phyloP scores from a whole-genome alignment of 2,329 filamentous ascomycete genomes.

The Keithomyces neogunnii region DNA sequence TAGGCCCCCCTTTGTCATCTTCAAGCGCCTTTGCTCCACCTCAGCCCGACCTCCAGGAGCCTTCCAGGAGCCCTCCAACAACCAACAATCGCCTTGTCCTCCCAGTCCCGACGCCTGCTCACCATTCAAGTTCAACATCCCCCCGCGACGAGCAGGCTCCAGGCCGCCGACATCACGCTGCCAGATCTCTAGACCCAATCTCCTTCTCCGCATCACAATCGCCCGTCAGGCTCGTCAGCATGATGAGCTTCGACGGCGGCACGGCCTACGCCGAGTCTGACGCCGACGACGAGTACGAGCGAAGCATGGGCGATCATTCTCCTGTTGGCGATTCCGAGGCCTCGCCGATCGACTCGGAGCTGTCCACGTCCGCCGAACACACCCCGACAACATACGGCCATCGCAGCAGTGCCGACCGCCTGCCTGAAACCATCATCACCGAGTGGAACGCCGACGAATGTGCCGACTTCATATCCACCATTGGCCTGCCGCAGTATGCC shows the following conservation, averaged over 20 bases:
- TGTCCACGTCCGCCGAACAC: slow-evolving; percentile 60
- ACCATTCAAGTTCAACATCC: neutral
- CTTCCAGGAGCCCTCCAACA: neutral
- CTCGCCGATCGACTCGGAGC: slow-evolving; percentile 64
- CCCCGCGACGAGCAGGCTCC: neutral
- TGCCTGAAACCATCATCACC: slow-evolving; percentile 67
- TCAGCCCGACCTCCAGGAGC: neutral
- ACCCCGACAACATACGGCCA: slow-evolving; percentile 73
- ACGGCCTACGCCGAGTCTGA: slow-evolving; percentile 72
- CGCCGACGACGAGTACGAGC: slow-evolving; percentile 77
- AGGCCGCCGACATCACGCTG: neutral
- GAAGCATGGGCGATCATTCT: slow-evolving; percentile 59
- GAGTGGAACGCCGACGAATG: slow-evolving; percentile 83
- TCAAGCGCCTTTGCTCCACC: slow-evolving; percentile 4
- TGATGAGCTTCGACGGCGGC: slow-evolving; percentile 55
- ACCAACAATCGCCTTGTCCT: slow-evolving; percentile 3
- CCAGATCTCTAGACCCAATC: neutral
- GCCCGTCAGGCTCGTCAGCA: slow-evolving; percentile 10
- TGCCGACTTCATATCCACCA: slow-evolving; percentile 74
- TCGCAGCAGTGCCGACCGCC: slow-evolving; percentile 52
- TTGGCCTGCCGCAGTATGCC: slow-evolving; percentile 76
- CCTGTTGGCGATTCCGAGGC: slow-evolving; percentile 61
- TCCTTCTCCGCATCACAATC: neutral
- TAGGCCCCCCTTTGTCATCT: slow-evolving; percentile 3
- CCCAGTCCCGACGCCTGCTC: neutral